A percentile compares a stretch with the other conserved stretches of the same genome.
These are phyloP conservation scores for Russula abietina DNA, from an alignment of 768 basidiomycete genomes.

Conservation along the genomic window DNA sequence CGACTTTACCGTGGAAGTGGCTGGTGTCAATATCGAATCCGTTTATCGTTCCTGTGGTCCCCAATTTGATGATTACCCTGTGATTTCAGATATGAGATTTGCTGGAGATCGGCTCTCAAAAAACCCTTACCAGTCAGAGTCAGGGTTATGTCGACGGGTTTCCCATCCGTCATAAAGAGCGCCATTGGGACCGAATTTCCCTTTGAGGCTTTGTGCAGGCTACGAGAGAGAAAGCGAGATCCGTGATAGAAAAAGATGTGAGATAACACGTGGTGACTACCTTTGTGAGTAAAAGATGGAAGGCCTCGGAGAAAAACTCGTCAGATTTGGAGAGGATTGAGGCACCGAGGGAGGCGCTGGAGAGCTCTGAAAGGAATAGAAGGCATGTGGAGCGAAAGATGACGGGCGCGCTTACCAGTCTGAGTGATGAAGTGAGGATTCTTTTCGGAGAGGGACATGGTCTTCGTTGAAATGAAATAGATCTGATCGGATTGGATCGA, in stretches of 20 bases:
- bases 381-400: neutral
- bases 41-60: slow-evolving; percentile 60
- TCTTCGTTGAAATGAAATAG: neutral
- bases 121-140: slow-evolving; percentile 71
- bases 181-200: slow-evolving; percentile 96
- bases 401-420: slow-evolving; percentile 40
- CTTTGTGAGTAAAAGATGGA: slow-evolving; percentile 74
- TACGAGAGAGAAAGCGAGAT: slow-evolving; percentile 29
- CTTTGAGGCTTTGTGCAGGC: slow-evolving; percentile 85
- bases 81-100: neutral
- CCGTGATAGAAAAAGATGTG: neutral
- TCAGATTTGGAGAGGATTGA: slow-evolving; percentile 74
- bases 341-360: slow-evolving; percentile 79
- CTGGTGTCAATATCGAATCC: slow-evolving; percentile 94
- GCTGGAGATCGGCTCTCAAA: neutral
- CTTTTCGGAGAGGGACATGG: neutral
- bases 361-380: slow-evolving; percentile 62
- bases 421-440: slow-evolving; percentile 37
- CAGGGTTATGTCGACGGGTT: slow-evolving; percentile 78
- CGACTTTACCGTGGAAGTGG: slow-evolving; percentile 75
- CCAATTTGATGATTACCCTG: slow-evolving; percentile 89
- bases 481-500: neutral
- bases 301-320: slow-evolving; percentile 91
- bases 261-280: slow-evolving; percentile 35
- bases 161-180: slow-evolving; percentile 97